Evolutionary conservation across 305 asterid genomes (phyloP), one percentile per base, ranked within the genome.

Genomic region (Plantago lanceolata): DNA sequence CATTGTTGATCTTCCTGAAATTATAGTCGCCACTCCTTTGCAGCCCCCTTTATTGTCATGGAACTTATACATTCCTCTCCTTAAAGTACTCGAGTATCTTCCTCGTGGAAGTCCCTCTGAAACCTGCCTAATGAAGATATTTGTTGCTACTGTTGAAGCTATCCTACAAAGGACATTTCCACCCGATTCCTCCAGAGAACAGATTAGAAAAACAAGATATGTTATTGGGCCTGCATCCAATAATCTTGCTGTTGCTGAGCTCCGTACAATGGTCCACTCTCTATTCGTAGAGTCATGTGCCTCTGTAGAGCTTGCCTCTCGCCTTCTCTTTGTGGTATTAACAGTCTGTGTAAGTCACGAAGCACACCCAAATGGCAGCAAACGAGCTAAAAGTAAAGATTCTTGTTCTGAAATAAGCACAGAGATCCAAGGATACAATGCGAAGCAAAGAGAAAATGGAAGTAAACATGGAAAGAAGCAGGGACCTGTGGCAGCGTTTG

Each of bases 41-140:
- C 97, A 90, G 74, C 99, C 96, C 52, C 99, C 99, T 35, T 57
- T 85, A 59, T 76, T 94, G 50, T 94, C 99, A 16, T 94, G 99
- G 99, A 86, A 86, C 80, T 72, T 94, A 73, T 94, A 86, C 82
- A 80, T 94, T 48, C 99, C 99, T 74, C 87, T 94, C 63, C 96
- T 94, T 74, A 90, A 88, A 81, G 99, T 94, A 61, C 93, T 94
- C 15, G 97, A 94, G 78, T 94, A 88, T 83, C 96, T 94, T 72
- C 97, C 99, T 65, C 95, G 97, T 66, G 95, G 97, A 64, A 86
- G 99, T 73, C 99, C 99, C 61, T 94, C 97, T 12, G 99, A 90
- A 77, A 88, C 96, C 68, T 86, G 96, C 71, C 96, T 94, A 28
- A 78, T 94, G 96, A 94, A 94, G 85, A 94, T 94, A 83, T 94